These are phyloP conservation scores for Bifiguratus adelaidae DNA, from an alignment of 192 early-diverging fungal genomes.

Conservation along the genomic window DNA sequence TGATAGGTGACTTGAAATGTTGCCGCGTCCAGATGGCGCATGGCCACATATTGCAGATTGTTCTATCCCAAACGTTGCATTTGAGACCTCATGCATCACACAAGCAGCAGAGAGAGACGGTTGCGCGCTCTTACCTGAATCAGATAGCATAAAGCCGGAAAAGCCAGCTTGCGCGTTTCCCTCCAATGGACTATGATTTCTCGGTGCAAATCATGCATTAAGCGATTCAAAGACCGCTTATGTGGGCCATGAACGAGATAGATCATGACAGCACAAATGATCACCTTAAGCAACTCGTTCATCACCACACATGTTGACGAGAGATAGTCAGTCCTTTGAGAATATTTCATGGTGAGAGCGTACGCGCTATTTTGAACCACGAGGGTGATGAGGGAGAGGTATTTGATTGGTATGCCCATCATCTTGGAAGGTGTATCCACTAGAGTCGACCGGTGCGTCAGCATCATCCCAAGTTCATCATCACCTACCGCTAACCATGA, in stretches of 20 bases:
- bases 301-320: constrained; percentile 88
- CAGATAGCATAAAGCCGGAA: constrained; percentile 87
- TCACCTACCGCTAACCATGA: too few species aligned
- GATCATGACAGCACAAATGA: constrained; percentile 37
- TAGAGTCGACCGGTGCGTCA: too few species aligned
- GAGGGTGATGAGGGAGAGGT: constrained; percentile 73
- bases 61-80: constrained; percentile 30
- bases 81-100: background rate
- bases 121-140: constrained; percentile 45
- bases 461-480: too few species aligned
- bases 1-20: constrained; percentile 99
- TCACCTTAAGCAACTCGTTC: constrained; percentile 74
- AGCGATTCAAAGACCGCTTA: constrained; percentile 9
- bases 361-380: constrained; percentile 82
- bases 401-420: constrained; percentile 63
- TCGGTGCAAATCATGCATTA: constrained; percentile 6
- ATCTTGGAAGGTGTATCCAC: background rate
- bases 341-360: constrained; percentile 86
- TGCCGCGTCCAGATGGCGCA: constrained; percentile 80
- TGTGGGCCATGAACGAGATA: constrained; percentile 2
- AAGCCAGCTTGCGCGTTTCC: constrained; percentile 59
- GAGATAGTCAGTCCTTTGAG: constrained; percentile 52
- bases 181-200: constrained; percentile 22
- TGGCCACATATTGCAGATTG: constrained; percentile 91
- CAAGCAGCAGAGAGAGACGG: background rate